Evolutionary conservation across 1,284 basidiomycete species (phyloP).

Genomic region (Melanopsichium pennsylvanicum): DNA sequence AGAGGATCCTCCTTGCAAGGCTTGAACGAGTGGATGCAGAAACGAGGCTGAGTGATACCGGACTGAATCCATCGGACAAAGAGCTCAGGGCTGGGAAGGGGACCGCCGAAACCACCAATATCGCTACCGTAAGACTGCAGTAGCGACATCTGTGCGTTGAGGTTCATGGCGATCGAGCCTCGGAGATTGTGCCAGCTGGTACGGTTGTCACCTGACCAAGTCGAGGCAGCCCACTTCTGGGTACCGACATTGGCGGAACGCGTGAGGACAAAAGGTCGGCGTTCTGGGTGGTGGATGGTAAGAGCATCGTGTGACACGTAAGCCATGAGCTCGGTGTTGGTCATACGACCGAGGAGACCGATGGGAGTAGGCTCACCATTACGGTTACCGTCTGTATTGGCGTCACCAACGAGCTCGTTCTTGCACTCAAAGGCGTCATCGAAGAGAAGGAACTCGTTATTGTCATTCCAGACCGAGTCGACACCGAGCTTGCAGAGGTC

Average conservation of each 20-base stretch:
- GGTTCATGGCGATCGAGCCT: slow-evolving; percentile 64
- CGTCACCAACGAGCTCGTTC: slow-evolving; percentile 43
- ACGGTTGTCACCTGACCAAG: slow-evolving; percentile 68
- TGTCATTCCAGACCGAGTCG: slow-evolving; percentile 69
- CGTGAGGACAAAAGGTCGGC: slow-evolving; percentile 67
- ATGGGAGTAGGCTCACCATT: slow-evolving; percentile 40
- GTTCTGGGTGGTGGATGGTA: slow-evolving; percentile 55
- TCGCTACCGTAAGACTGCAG: slow-evolving; percentile 63
- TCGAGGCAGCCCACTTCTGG: slow-evolving; percentile 67
- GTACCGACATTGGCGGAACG: slow-evolving; percentile 68
- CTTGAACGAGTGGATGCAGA: slow-evolving; percentile 67
- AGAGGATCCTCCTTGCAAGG: slow-evolving; percentile 65
- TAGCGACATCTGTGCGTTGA: slow-evolving; percentile 66
- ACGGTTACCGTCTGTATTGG: slow-evolving; percentile 31
- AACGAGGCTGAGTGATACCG: slow-evolving; percentile 59
- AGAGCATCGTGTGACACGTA: slow-evolving; percentile 66
- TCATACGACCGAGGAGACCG: slow-evolving; percentile 67
- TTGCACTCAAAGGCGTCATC: slow-evolving; percentile 65
- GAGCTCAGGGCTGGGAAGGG: slow-evolving; percentile 67
- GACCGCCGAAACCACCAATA: slow-evolving; percentile 68
- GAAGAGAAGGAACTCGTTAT: slow-evolving; percentile 68
- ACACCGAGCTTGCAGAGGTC: slow-evolving; percentile 66
- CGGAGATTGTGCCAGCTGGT: slow-evolving; percentile 67
- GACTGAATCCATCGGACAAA: slow-evolving; percentile 68
- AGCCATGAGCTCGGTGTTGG: slow-evolving; percentile 67